Conservation (phyloP, 148 eudicot species). For the Limonium bicolor region DNA sequence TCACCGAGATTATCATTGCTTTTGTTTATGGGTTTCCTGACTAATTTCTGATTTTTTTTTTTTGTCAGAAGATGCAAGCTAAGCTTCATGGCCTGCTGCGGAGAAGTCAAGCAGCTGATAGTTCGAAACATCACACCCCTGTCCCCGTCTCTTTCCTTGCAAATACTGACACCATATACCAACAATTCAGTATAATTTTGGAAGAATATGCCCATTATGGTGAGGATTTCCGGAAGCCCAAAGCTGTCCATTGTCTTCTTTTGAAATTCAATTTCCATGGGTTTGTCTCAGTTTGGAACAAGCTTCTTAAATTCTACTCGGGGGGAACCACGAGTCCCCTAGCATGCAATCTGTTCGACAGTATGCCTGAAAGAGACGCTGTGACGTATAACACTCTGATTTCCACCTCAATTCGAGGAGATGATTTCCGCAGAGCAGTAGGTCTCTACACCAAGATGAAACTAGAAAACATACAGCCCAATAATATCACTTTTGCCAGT, state of each 20-base stretch:
- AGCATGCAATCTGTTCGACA: conserved; percentile 18
- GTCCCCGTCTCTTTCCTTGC: no score
- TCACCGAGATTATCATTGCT: no score
- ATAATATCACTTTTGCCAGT: conserved; percentile 19
- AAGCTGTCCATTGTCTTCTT: conserved; percentile 11
- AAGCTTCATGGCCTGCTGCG: no score
- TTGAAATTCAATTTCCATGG: conserved; percentile 4
- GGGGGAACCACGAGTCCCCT: neutral
- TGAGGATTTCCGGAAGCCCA: conserved; percentile 9
- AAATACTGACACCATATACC: no score
- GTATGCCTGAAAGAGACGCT: conserved; percentile 24
- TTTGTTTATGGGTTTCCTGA: no score
- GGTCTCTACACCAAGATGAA: conserved; percentile 10
- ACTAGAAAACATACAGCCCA: conserved; percentile 9
- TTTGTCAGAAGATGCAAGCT: no score
- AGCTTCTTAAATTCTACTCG: conserved; percentile 8
- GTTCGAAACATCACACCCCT: no score
- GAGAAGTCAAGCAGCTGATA: no score
- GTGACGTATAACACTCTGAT: conserved; percentile 19
- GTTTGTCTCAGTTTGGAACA: conserved; percentile 13
- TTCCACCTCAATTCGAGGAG: conserved; percentile 6
- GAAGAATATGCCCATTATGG: conserved; percentile 6
- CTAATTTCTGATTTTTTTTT: no score
- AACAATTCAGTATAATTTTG: neutral
- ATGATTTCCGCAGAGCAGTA: conserved; percentile 4